Base-by-base conservation (phyloP, 441 rosid species). In the Pelargonium fulgidum region DNA sequence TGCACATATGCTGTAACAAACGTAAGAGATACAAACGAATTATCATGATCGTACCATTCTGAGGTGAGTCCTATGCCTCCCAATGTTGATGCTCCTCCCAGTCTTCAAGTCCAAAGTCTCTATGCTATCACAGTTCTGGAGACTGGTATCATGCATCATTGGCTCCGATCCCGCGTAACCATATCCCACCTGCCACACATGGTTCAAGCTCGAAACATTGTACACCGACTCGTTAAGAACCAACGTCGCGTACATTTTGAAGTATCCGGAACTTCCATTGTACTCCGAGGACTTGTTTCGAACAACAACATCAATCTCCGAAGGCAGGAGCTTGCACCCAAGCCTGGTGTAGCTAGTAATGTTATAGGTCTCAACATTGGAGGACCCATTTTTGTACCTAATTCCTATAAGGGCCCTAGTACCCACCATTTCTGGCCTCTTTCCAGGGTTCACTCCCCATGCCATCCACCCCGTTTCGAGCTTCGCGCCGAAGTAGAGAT, bases 121-220 rank as follows among this genome's bases (percentile, higher is more conserved):
- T 8, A 66, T 29, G 48, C 87, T 86, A 7, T 86, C 87, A 44
- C 80, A 69, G 66, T 83, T 81, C 52, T 80, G 77, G 0, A 86
- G 73, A 41, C 71, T 22, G 9, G 33, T 54, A 0, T 66, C 70
- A 69, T 85, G 89, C 74, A 62, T 71, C 63, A 8, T 66, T 0
- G 85, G 86, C 67, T 67, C 69, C 26, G 10, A 13, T 4, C 68
- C 87, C 0, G 62, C 75, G 0, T 66, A 77, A 7, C 8, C 8
- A 62, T 70, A 62, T 2, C 91, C 87, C 36, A 80, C 75, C 71
- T 85, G 87, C 91, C 91, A 83, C 12, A 83, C 84, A 73, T 81
- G 86, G 52, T 81, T 80, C 75, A 86, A 48, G 47, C 54, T 70
- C 1, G 77, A 71, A 29, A 81, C 14, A 14, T 83, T 56, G 64